Evolutionary conservation across 2,329 filamentous ascomycete genomes (phyloP), one percentile per base, ranked within the genome.

Genomic region (Penicillium janthinellum): DNA sequence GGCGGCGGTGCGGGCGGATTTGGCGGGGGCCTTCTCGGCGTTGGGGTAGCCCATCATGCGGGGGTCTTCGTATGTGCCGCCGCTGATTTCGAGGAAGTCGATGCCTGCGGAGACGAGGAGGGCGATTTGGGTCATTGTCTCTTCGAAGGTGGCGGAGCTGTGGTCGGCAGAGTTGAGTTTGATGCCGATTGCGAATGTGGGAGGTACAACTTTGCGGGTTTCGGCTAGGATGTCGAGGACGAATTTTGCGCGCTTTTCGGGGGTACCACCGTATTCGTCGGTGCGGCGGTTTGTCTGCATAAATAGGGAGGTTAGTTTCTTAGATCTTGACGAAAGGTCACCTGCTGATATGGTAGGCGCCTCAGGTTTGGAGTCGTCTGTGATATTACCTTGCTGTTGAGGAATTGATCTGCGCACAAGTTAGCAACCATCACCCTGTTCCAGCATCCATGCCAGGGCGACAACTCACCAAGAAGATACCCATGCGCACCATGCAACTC

Each of bases 21-120:
- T 67, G 53, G 66, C 37, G 34, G 63, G 71, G 59, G 7, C 20
- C 70, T 51, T 10, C 25, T 28, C 25, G 25, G 25, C 60, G 64
- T 56, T 61, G 41, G 50, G 48, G 57, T 28, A 67, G 57, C 61
- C 64, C 35, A 78, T 69, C 75, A 82, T 80, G 68, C 63, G 67
- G 0, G 84, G 80, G 57, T 86, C 73, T 65, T 87, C 83, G 63
- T 84, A 87, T 0, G 73, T 83, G 0, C 89, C 88, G 0, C 88
- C 89, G 17, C 83, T 86, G 28, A 91, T 81, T 72, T 91, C 88
- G 1, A 91, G 74, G 64, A 90, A 90, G 72, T 91, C 88, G 1
- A 90, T 74, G 0, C 73, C 72, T 1, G 73, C 74, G 11, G 73
- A 71, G 14, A 69, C 68, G 1, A 78, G 5, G 76, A 83, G 41